Evolutionary conservation across 495 filamentous ascomycete genomes (phyloP).

Genomic region (Penicillium lividum): DNA sequence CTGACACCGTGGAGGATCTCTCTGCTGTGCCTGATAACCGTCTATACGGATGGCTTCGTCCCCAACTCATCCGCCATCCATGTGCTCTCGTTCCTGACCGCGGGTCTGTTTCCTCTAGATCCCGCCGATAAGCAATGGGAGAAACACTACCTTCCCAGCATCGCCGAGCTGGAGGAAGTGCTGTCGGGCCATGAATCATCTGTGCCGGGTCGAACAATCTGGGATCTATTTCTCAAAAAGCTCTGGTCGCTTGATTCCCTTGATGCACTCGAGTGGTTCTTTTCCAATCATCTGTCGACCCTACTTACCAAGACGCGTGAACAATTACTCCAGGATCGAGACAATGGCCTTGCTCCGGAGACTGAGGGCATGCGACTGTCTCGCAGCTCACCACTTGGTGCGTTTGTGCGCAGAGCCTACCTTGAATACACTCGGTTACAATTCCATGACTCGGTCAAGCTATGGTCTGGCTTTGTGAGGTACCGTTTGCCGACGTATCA

Average conservation of each 20-base stretch:
- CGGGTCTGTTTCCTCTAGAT: conserved; percentile 62
- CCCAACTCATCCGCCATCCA: conserved; percentile 75
- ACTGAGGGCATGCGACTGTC: conserved; percentile 50
- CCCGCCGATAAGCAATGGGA: conserved; percentile 37
- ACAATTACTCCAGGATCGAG: conserved; percentile 48
- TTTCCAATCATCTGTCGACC: conserved; percentile 52
- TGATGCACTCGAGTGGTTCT: conserved; percentile 71
- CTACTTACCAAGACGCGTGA: conserved; percentile 64
- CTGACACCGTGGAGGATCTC: conserved; percentile 84
- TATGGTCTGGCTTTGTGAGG: conserved; percentile 78
- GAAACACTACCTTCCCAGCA: conserved; percentile 55
- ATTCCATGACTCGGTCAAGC: conserved; percentile 69
- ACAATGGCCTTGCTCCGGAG: conserved; percentile 49
- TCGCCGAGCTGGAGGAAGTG: conserved; percentile 66
- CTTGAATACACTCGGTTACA: conserved; percentile 80
- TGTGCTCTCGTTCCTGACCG: conserved; percentile 82
- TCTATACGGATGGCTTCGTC: conserved; percentile 75
- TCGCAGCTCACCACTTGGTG: conserved; percentile 77
- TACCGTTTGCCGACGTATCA: conserved; percentile 75
- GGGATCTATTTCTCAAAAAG: conserved; percentile 81
- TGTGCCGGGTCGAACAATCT: conserved; percentile 75
- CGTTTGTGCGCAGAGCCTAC: conserved; percentile 74
- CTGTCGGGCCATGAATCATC: conserved; percentile 61
- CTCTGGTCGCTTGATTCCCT: conserved; percentile 84
- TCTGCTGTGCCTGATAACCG: conserved; percentile 73